Percentiles rank a stretch among this genome's conserved stretches.
Evolutionary conservation across 495 filamentous ascomycete genomes (phyloP).

Genomic region (Bacidia gigantensis): DNA sequence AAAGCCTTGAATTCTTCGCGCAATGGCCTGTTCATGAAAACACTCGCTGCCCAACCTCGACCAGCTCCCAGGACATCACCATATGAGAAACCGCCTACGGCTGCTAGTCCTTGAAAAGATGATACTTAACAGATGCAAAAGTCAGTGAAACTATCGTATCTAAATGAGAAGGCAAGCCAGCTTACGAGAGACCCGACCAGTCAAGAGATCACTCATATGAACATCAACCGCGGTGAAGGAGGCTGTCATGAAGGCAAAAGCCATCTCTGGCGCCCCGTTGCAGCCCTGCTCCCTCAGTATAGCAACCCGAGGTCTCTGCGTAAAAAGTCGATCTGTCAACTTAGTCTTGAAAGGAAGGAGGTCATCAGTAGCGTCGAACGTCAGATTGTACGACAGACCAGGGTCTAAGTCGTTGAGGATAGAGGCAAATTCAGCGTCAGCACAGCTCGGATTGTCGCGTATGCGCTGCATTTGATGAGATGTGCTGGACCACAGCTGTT

Average conservation of each 20-base stretch:
- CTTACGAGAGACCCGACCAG: constrained; percentile 15
- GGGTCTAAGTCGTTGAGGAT: constrained; percentile 67
- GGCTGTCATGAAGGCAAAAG: constrained; percentile 83
- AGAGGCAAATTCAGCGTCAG: constrained; percentile 68
- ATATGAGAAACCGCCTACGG: constrained; percentile 83
- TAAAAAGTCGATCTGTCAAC: constrained; percentile 44
- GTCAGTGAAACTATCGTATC: too few species aligned
- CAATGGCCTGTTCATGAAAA: constrained; percentile 67
- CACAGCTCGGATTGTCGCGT: constrained; percentile 77
- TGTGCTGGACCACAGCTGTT: constrained; percentile 78
- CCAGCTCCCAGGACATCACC: constrained; percentile 93
- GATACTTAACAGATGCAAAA: constrained; percentile 59
- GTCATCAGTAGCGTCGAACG: constrained; percentile 67
- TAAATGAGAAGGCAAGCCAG: too few species aligned
- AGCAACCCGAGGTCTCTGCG: constrained; percentile 70
- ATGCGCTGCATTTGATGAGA: constrained; percentile 85
- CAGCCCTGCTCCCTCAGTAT: constrained; percentile 92
- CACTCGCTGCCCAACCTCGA: constrained; percentile 91
- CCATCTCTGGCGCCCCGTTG: constrained; percentile 94
- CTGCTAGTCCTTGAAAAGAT: constrained; percentile 71
- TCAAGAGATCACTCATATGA: constrained; percentile 91
- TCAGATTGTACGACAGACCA: constrained; percentile 74
- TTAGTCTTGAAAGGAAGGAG: constrained; percentile 54
- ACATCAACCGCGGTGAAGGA: constrained; percentile 86
- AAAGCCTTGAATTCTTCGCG: constrained; percentile 67